Base-by-base conservation (phyloP, 1,139 yeast species). In the Blastobotrys illinoisensis region DNA sequence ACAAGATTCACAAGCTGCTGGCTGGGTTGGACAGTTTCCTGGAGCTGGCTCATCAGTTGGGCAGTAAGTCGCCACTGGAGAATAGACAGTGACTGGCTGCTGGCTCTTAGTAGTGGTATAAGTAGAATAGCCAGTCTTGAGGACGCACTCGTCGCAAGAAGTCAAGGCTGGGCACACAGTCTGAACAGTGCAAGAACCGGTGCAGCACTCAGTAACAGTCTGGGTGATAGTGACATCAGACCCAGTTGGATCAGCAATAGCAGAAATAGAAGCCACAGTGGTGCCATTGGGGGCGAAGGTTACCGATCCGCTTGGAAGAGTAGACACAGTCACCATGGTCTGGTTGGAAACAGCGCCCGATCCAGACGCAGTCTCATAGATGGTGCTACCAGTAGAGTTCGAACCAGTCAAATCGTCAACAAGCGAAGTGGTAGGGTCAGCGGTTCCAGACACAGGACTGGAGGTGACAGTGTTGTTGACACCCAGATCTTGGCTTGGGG, bases 171-270 rank as follows among this genome's bases (percentile, higher is more conserved):
- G 58, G 24, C 64, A 56, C 14, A 55, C 54, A 20, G 65, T 62
- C 14, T 54, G 48, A 9, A 65, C 56, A 24, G 59, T 53, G 56
- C 68, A 66, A 45, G 58, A 61, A 43, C 64, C 60, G 21, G 59
- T 51, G 50, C 64, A 60, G 58, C 70, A 69, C 47, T 56, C 61
- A 24, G 67, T 62, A 49, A 64, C 59, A 26, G 63, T 61, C 56
- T 62, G 63, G 40, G 64, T 62, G 20, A 62, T 59, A 5, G 67
- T 60, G 20, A 62, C 58, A 32, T 46, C 54, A 16, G 50, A 32
- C 21, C 24, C 50, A 9, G 40, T 23, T 21, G 50, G 50, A n/a
- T 32, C 50, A 44, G 46, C 45, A 18, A 58, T 48, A 19, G 49
- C 54, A 28, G 57, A 40, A 32, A 32, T n/a, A 32, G 40, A 13